Conservation (phyloP, 2,329 filamentous ascomycete genomes). For the Aspergillus fumigatiaffinis region DNA sequence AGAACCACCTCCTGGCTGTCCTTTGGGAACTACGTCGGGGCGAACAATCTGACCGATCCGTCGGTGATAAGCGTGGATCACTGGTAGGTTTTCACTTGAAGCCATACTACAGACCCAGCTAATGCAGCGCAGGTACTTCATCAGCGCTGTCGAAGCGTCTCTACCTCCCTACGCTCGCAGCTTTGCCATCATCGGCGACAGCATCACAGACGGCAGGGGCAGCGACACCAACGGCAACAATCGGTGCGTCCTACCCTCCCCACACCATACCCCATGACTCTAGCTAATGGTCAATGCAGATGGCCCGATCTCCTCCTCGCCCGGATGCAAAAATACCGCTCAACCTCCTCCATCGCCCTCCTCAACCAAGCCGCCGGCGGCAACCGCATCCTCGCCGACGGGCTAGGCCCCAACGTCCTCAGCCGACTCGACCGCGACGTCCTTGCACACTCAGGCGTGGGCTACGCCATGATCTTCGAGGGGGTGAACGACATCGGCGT, state of each 20-base stretch:
- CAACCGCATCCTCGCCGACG: constrained; percentile 61
- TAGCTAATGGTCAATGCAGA: constrained; percentile 21
- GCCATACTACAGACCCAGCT: background rate
- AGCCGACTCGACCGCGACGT: constrained; percentile 63
- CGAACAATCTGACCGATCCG: constrained; percentile 42
- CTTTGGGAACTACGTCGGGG: constrained; percentile 53
- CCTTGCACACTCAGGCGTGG: constrained; percentile 53
- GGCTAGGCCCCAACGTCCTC: constrained; percentile 59
- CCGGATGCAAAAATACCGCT: constrained; percentile 46
- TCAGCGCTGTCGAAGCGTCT: constrained; percentile 56
- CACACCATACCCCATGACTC: background rate
- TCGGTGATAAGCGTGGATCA: constrained; percentile 38
- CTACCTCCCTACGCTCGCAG: constrained; percentile 41
- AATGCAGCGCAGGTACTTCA: constrained; percentile 52
- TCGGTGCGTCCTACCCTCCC: constrained; percentile 35
- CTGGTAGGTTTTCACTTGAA: constrained; percentile 30
- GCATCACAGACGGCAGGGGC: constrained; percentile 62
- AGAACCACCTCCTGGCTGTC: constrained; percentile 60
- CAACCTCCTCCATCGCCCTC: constrained; percentile 51
- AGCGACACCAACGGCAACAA: constrained; percentile 58
- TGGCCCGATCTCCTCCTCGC: constrained; percentile 58
- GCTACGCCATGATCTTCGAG: constrained; percentile 63
- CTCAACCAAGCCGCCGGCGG: constrained; percentile 66
- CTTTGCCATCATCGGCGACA: constrained; percentile 59
- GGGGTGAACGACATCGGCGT: constrained; percentile 67